phyloP scores from a whole-genome alignment of 257 asterid species.

The Orobanche coerulescens region DNA sequence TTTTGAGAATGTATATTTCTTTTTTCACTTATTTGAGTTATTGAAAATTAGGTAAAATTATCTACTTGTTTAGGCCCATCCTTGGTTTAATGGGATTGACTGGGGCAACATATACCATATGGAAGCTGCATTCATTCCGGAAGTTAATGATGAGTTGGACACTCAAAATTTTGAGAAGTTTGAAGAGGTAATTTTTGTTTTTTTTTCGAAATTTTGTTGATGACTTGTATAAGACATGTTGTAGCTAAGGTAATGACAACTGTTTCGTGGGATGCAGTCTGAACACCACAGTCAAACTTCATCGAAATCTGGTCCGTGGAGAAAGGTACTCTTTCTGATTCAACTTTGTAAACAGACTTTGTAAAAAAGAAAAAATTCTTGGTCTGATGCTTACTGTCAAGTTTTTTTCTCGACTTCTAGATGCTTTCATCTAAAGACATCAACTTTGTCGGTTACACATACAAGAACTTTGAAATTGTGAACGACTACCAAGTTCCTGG shows the following conservation, averaged over 20 bases:
- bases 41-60: slow-evolving; percentile 18
- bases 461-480: slow-evolving; percentile 95
- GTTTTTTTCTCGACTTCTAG: slow-evolving; percentile 34
- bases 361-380: no score
- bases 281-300: slow-evolving; percentile 52
- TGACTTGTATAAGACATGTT: slow-evolving; percentile 2
- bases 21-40: slow-evolving; percentile 21
- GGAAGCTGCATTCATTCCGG: slow-evolving; percentile 93
- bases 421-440: slow-evolving; percentile 95
- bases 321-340: slow-evolving; percentile 55
- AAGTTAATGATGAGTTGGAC: slow-evolving; percentile 88
- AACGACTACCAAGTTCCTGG: slow-evolving; percentile 94
- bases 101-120: slow-evolving; percentile 78
- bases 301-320: slow-evolving; percentile 92
- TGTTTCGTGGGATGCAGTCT: slow-evolving; percentile 40
- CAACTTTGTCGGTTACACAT: slow-evolving; percentile 94
- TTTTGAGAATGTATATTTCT: slow-evolving; percentile 33
- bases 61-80: slow-evolving; percentile 57
- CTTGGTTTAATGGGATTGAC: slow-evolving; percentile 69
- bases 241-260: slow-evolving; percentile 16
- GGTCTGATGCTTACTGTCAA: slow-evolving; percentile 3
- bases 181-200: slow-evolving; percentile 53
- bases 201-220: neutral
- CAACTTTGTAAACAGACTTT: slow-evolving; percentile 21
- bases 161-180: slow-evolving; percentile 94